Evolutionary conservation across 2,329 filamentous ascomycete genomes (phyloP).

Genomic region (Trichophyton equinum): DNA sequence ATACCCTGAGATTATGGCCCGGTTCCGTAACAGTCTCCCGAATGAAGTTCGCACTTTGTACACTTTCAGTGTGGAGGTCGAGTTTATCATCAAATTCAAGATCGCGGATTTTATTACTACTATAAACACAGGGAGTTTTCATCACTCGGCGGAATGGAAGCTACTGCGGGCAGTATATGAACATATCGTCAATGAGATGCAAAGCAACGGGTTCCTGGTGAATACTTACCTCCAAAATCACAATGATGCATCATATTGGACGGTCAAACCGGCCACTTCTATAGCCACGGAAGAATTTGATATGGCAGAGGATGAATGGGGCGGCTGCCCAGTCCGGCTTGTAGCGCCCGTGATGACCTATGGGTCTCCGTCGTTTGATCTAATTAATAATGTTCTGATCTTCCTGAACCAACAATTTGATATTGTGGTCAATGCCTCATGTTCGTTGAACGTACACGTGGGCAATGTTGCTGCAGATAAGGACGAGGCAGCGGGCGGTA

Average conservation of each 20-base stretch:
- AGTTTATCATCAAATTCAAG: slow-evolving; percentile 13
- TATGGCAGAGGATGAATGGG: slow-evolving; percentile 7
- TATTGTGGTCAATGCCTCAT: slow-evolving; percentile 15
- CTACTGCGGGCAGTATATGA: slow-evolving; percentile 8
- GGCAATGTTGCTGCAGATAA: slow-evolving; percentile 11
- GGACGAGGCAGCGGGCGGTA: neutral
- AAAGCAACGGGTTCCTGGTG: slow-evolving; percentile 6
- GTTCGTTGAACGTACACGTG: slow-evolving; percentile 20
- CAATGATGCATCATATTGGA: slow-evolving; percentile 7
- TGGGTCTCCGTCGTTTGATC: slow-evolving; percentile 6
- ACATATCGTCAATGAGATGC: slow-evolving; percentile 8
- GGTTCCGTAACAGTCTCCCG: neutral
- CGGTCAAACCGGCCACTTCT: slow-evolving; percentile 6
- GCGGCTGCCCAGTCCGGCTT: slow-evolving; percentile 11
- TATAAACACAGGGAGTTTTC: neutral
- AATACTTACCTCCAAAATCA: slow-evolving; percentile 6
- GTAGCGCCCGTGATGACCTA: slow-evolving; percentile 10
- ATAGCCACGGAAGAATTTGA: slow-evolving; percentile 5
- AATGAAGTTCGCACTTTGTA: neutral
- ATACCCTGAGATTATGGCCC: neutral
- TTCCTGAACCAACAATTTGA: slow-evolving; percentile 11
- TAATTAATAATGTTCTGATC: slow-evolving; percentile 11
- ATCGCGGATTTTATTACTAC: neutral
- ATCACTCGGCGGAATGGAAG: neutral
- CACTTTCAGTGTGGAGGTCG: slow-evolving; percentile 12